Conservation (phyloP, 768 basidiomycete genomes). For the Tephrocybe sp. region DNA sequence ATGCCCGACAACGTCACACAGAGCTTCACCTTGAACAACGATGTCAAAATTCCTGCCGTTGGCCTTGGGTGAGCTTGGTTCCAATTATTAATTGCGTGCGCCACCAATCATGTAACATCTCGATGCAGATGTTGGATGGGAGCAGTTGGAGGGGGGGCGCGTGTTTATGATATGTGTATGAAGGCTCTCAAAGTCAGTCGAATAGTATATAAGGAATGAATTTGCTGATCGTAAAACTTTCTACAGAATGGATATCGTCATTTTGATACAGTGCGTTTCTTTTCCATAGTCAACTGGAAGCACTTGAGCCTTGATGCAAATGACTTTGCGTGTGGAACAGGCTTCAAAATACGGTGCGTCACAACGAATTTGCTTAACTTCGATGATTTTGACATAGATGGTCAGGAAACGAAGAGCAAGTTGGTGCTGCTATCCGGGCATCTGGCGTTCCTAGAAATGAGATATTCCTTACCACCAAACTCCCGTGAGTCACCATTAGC, state of each 20-base stretch:
- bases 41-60: constrained; percentile 28
- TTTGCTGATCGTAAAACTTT: background rate
- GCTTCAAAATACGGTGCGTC: constrained; percentile 27
- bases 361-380: background rate
- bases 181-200: constrained; percentile 32
- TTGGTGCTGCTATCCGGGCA: constrained; percentile 45
- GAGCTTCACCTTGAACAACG: constrained; percentile 27
- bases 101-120: background rate
- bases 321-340: constrained; percentile 10
- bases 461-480: constrained; percentile 52
- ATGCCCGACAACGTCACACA: constrained; percentile 1
- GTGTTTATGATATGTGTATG: constrained; percentile 36
- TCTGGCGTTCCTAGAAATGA: constrained; percentile 44
- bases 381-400: background rate
- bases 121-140: constrained; percentile 39
- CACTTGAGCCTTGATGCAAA: too few relatives aligned
- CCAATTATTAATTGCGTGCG: background rate
- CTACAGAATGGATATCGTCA: constrained; percentile 45
- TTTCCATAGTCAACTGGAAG: too few relatives aligned
- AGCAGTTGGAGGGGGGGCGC: constrained; percentile 31
- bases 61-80: constrained; percentile 26
- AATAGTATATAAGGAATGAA: background rate
- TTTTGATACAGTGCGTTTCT: constrained; percentile 36
- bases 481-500: constrained; percentile 28
- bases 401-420: constrained; percentile 44